These are phyloP conservation scores for Coemansia sp. DNA, from an alignment of 192 early-diverging fungal species.

Conservation along the genomic window DNA sequence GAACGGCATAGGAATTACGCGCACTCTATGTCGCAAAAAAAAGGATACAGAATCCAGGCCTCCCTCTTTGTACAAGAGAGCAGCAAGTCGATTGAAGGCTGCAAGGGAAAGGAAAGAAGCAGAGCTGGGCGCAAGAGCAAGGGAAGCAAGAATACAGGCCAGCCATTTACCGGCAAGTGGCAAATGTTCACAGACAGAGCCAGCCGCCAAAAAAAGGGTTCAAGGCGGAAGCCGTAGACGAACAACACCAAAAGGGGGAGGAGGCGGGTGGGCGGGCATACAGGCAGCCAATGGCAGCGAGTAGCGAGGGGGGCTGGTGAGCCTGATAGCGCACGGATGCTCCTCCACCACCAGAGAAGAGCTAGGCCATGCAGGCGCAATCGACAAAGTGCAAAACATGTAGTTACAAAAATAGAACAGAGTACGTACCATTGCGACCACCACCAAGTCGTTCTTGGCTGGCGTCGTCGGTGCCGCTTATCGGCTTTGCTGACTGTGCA, in stretches of 20 bases:
- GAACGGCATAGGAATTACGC: background rate
- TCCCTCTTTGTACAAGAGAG: constrained; percentile 3
- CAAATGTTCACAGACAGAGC: background rate
- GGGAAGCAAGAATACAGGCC: background rate
- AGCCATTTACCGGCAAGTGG: background rate
- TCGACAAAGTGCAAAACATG: constrained; percentile 3
- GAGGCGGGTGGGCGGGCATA: background rate
- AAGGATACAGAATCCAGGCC: background rate
- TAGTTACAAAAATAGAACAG: background rate
- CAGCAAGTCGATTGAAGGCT: constrained; percentile 8
- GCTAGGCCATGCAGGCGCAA: constrained; percentile 5
- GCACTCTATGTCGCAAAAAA: background rate
- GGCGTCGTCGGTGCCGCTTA: constrained; percentile 12
- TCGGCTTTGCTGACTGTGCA: constrained; percentile 6
- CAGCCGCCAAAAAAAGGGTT: background rate
- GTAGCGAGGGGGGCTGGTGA: constrained; percentile 5
- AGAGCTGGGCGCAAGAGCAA: background rate
- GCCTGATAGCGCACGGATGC: constrained; percentile 13
- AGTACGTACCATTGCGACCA: constrained; percentile 45
- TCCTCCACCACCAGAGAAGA: background rate
- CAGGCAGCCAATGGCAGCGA: constrained; percentile 2
- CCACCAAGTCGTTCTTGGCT: constrained; percentile 25
- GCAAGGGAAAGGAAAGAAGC: background rate
- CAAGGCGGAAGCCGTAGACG: background rate
- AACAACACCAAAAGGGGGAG: background rate